Base-by-base conservation (phyloP, 2,329 filamentous ascomycete genomes). In the Fusarium armeniacum region DNA sequence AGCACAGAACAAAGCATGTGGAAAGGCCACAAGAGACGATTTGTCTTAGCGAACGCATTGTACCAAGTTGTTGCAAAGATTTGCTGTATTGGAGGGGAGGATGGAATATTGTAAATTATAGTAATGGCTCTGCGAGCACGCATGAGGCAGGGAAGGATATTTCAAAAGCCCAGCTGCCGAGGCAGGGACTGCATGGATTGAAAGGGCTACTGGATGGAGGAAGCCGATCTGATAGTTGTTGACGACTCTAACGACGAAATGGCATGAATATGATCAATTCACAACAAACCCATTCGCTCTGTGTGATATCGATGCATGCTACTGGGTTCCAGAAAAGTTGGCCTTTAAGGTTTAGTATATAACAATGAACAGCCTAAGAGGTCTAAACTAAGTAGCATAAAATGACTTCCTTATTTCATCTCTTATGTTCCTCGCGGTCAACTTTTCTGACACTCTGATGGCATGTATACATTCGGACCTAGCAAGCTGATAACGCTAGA, bases 231-330 rank as follows among this genome's bases (percentile, higher is more conserved):
- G 70, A 65, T 73, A 64, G 73, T 61, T 70, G 72, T 61, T 73
- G 63, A 76, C 59, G 74, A 76, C 76, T 75, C 65, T 76, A 63
- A 76, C 65, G 74, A 76, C 69, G 74, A 74, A 75, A 76, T 75
- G 74, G 74, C 64, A 77, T 75, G 75, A 77, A 78, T 70, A 78
- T 74, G 76, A 77, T 71, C 71, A 72, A 65, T 69, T 75, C 69
- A 72, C 45, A 66, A 65, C 45, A 46, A 58, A 53, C 46, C 26
- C 45, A 41, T 60, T 36, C 22, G 5, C 38, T 20, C 26, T 47
- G 28, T 16, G 36, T 43, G 53, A 54, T 45, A 33, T 53, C 20
- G 36, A 13, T 28, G 38, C n/a, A 24, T 20, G 20, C 20, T 20
- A 20, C 20, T 20, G 20, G 20, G 20, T 20, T 20, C 20, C 20